These are phyloP conservation scores for Cicer chorassanicum DNA, from an alignment of 306 rosid genomes.

Conservation along the genomic window DNA sequence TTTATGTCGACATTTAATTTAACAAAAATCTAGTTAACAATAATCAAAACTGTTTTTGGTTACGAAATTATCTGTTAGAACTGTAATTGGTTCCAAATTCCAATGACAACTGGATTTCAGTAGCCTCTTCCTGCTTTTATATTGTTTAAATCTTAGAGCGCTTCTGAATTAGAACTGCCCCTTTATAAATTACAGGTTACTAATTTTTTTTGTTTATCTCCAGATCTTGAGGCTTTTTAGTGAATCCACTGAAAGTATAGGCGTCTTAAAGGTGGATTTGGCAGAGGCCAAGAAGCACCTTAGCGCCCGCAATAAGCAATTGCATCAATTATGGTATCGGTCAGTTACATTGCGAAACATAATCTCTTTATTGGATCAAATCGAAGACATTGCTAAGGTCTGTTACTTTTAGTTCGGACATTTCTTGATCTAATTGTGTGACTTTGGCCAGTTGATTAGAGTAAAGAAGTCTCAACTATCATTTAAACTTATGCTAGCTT, in stretches of 20 bases:
- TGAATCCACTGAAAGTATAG: constrained; percentile 84
- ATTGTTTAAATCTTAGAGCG: constrained; percentile 20
- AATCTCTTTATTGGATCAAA: constrained; percentile 96
- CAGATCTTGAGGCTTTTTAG: constrained; percentile 98
- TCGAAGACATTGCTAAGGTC: constrained; percentile 98
- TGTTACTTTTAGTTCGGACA: constrained; percentile 38
- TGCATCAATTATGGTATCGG: constrained; percentile 99
- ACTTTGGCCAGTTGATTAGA: constrained; percentile 37
- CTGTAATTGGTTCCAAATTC: constrained; percentile 16
- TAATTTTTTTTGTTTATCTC: constrained; percentile 43
- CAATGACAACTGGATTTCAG: constrained; percentile 31
- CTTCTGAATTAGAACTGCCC: constrained; percentile 29
- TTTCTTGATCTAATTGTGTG: constrained; percentile 44
- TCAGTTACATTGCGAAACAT: constrained; percentile 96
- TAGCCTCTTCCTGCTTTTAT: constrained; percentile 19
- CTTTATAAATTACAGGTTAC: constrained; percentile 27
- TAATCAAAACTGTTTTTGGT: constrained; percentile 19
- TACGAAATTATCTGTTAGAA: constrained; percentile 18
- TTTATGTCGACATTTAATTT: constrained; percentile 33
- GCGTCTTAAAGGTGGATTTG: constrained; percentile 85
- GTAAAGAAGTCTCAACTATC: constrained; percentile 17
- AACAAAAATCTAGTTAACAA: constrained; percentile 25
- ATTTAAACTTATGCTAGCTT: constrained; percentile 36
- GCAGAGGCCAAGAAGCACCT: constrained; percentile 84
- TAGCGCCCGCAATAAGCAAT: constrained; percentile 93